Evolutionary conservation across 1,284 basidiomycete genomes (phyloP).

Genomic region (Vanrija humicola): DNA sequence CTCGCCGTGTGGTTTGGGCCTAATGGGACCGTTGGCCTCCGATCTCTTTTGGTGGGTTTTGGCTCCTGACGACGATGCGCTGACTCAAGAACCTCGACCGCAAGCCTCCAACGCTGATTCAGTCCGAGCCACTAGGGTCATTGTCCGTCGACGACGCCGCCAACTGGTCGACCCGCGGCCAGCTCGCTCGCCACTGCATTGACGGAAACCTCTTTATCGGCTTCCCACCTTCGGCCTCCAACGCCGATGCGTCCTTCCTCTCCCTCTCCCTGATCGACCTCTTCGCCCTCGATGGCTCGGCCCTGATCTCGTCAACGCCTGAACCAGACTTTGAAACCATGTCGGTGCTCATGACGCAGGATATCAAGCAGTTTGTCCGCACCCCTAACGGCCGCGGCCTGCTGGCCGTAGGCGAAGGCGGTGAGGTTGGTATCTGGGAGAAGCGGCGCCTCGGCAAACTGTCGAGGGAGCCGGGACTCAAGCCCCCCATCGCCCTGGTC

Average conservation of each 20-base stretch:
- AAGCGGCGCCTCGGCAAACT: conserved; percentile 33
- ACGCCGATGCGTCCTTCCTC: conserved; percentile 12
- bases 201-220: conserved; percentile 55
- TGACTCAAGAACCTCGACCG: conserved; percentile 71
- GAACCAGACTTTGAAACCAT: conserved; percentile 12
- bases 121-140: conserved; percentile 67
- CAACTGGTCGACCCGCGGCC: conserved; percentile 54
- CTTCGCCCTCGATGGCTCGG: conserved; percentile 15
- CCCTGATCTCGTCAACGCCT: conserved; percentile 5
- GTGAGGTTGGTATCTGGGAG: conserved; percentile 42
- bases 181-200: conserved; percentile 54
- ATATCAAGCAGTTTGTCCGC: conserved; percentile 37
- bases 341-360: conserved; percentile 27
- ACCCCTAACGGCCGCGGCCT: conserved; percentile 48
- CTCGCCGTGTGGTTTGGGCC: conserved; percentile 66
- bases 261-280: conserved; percentile 21
- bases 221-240: conserved; percentile 10
- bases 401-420: conserved; percentile 31
- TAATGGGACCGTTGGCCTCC: conserved; percentile 67
- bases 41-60: conserved; percentile 65
- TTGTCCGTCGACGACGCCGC: conserved; percentile 33
- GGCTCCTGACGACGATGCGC: neutral
- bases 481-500: conserved; percentile 17
- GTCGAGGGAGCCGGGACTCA: conserved; percentile 5
- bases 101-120: conserved; percentile 79